A percentile compares a stretch with the other conserved stretches of the same genome.
Conservation (phyloP, 352 stramenopile genomes). For the Pythium monospermum region DNA sequence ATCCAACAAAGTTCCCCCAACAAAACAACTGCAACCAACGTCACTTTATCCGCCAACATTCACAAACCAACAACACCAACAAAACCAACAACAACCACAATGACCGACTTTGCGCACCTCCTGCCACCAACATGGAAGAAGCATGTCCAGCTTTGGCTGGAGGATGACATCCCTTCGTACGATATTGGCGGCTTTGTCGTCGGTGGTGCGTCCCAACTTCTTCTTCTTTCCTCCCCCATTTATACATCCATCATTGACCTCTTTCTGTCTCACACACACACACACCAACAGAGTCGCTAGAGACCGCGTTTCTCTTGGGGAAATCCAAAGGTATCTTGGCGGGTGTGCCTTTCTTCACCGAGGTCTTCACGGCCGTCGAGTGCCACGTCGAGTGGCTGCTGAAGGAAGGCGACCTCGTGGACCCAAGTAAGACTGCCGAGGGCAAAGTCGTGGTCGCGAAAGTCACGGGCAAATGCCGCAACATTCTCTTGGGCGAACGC, state of each 20-base stretch:
- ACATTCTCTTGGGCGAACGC: constrained; percentile 95
- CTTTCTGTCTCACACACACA: constrained; percentile 6
- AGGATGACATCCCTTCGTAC: constrained; percentile 96
- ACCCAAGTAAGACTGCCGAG: constrained; percentile 28
- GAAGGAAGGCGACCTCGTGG: constrained; percentile 57
- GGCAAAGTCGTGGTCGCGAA: constrained; percentile 91
- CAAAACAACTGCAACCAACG: background rate
- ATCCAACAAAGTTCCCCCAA: too few relatives aligned
- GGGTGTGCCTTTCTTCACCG: constrained; percentile 94
- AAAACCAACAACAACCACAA: constrained; percentile 10
- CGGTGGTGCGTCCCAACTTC: constrained; percentile 46
- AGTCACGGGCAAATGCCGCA: constrained; percentile 91
- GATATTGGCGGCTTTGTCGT: constrained; percentile 98
- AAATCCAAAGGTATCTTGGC: constrained; percentile 95
- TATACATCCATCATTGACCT: background rate
- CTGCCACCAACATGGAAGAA: constrained; percentile 80
- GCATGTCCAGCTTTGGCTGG: constrained; percentile 91
- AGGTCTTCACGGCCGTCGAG: constrained; percentile 89
- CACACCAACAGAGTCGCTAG: constrained; percentile 38
- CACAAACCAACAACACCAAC: constrained; percentile 3
- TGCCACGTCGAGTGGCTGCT: constrained; percentile 92
- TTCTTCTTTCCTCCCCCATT: background rate
- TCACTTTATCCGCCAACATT: background rate
- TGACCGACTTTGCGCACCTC: constrained; percentile 53
- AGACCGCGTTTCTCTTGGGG: constrained; percentile 83